phyloP scores from a whole-genome alignment of 345 rosid genomes.

The Excoecaria cochinchinensis region DNA sequence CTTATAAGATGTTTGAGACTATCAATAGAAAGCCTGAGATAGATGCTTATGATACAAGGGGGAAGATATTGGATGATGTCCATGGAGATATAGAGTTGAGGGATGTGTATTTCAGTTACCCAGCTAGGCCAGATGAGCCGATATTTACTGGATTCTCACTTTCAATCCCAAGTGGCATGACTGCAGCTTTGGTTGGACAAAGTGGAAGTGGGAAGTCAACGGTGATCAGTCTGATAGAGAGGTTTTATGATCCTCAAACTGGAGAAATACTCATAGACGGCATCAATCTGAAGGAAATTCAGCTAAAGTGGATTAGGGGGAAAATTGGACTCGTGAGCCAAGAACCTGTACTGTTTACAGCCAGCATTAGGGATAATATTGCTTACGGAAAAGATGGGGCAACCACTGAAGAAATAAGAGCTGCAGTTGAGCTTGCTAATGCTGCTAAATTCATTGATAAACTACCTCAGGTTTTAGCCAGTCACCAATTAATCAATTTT shows the following conservation, averaged over 20 bases:
- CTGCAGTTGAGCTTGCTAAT: slow-evolving; percentile 42
- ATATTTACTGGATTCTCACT: slow-evolving; percentile 72
- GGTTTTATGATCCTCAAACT: slow-evolving; percentile 45
- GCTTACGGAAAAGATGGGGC: slow-evolving; percentile 44
- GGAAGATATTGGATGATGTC: slow-evolving; percentile 56
- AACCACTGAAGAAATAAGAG: slow-evolving; percentile 40
- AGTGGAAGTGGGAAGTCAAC: slow-evolving; percentile 56
- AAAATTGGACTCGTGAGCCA: slow-evolving; percentile 50
- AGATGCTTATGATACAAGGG: slow-evolving; percentile 38
- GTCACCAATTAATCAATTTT: neutral
- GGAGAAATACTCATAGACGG: slow-evolving; percentile 46
- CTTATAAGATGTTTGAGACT: slow-evolving; percentile 46
- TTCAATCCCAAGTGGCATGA: slow-evolving; percentile 51
- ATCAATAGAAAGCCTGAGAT: slow-evolving; percentile 39
- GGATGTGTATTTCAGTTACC: slow-evolving; percentile 68
- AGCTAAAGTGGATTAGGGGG: slow-evolving; percentile 43
- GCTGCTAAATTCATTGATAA: slow-evolving; percentile 45
- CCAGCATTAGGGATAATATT: slow-evolving; percentile 41
- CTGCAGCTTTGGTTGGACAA: slow-evolving; percentile 38
- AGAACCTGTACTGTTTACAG: slow-evolving; percentile 46
- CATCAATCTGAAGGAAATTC: slow-evolving; percentile 37
- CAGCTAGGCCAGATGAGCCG: slow-evolving; percentile 71
- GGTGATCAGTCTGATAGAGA: slow-evolving; percentile 42
- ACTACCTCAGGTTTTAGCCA: slow-evolving; percentile 33
- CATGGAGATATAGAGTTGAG: slow-evolving; percentile 63